Conservation (phyloP, 2,329 filamentous ascomycete species). For the Dactylellina cionopaga region DNA sequence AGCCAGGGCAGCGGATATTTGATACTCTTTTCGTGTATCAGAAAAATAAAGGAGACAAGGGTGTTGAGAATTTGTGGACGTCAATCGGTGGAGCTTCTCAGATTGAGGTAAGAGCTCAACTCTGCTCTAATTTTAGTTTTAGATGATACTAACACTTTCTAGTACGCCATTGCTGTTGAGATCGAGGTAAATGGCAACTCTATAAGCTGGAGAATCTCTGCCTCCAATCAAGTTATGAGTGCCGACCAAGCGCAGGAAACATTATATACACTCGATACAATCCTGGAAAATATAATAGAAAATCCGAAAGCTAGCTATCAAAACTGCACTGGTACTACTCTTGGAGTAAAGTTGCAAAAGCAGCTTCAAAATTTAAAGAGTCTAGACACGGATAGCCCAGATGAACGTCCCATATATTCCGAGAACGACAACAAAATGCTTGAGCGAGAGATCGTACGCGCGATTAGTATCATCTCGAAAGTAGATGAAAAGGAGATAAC, state of each 20-base stretch:
- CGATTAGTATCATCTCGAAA: slow-evolving; percentile 66
- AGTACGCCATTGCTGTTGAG: slow-evolving; percentile 67
- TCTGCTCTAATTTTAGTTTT: slow-evolving; percentile 75
- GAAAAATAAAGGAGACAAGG: slow-evolving; percentile 62
- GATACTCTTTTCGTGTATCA: slow-evolving; percentile 75
- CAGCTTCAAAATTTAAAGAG: slow-evolving; percentile 6
- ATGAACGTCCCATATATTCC: slow-evolving; percentile 19
- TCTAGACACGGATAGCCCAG: slow-evolving; percentile 1
- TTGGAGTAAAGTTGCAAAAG: slow-evolving; percentile 52
- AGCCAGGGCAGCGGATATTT: slow-evolving; percentile 65
- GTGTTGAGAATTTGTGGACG: slow-evolving; percentile 65
- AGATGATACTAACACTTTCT: slow-evolving; percentile 4
- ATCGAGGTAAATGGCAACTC: slow-evolving; percentile 71
- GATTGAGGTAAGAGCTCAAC: slow-evolving; percentile 67
- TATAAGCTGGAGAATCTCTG: slow-evolving; percentile 77
- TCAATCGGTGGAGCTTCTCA: slow-evolving; percentile 73
- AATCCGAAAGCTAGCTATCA: slow-evolving; percentile 10
- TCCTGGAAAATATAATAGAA: slow-evolving; percentile 32
- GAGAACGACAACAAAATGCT: slow-evolving; percentile 60
- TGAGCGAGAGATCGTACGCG: slow-evolving; percentile 63
- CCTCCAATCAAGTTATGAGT: slow-evolving; percentile 67
- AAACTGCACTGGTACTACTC: neutral
- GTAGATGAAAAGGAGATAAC: slow-evolving; percentile 69
- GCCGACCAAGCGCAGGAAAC: slow-evolving; percentile 59
- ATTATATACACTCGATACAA: slow-evolving; percentile 24